These are phyloP conservation scores for Ogataea ganodermae DNA, from an alignment of 805 yeast species.

Conservation along the genomic window DNA sequence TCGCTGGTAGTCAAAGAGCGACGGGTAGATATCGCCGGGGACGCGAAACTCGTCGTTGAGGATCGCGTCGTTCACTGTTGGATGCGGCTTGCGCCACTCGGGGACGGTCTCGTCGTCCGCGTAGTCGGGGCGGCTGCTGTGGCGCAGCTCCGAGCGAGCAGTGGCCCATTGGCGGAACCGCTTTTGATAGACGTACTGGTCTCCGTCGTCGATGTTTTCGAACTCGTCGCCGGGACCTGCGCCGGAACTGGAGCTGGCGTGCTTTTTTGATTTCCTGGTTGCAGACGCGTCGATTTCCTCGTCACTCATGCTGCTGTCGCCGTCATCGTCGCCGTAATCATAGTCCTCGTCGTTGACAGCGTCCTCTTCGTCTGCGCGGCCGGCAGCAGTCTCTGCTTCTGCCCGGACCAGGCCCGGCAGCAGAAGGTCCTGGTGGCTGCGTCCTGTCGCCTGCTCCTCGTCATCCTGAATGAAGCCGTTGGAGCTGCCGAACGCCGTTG, in stretches of 20 bases:
- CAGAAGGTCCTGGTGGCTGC: constrained; percentile 45
- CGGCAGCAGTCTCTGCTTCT: constrained; percentile 7
- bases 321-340: constrained; percentile 6
- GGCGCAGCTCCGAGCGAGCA: constrained; percentile 49
- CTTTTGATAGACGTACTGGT: constrained; percentile 60
- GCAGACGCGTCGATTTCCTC: constrained; percentile 3
- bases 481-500: constrained; percentile 87
- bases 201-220: constrained; percentile 76
- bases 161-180: constrained; percentile 63
- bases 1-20: constrained; percentile 88
- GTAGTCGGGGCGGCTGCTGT: constrained; percentile 30
- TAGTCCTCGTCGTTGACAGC: constrained; percentile 29
- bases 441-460: constrained; percentile 25
- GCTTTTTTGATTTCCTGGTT: constrained; percentile 17
- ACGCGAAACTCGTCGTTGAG: constrained; percentile 68
- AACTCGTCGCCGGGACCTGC: constrained; percentile 28
- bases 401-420: constrained; percentile 49
- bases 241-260: neutral
- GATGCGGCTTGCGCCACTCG: constrained; percentile 81
- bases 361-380: constrained; percentile 20
- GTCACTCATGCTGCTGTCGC: neutral
- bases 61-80: constrained; percentile 70
- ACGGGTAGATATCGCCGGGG: constrained; percentile 89
- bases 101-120: constrained; percentile 33
- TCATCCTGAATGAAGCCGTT: constrained; percentile 54